Evolutionary conservation across 2,329 filamentous ascomycete genomes (phyloP).

Genomic region (Alternaria alternata): DNA sequence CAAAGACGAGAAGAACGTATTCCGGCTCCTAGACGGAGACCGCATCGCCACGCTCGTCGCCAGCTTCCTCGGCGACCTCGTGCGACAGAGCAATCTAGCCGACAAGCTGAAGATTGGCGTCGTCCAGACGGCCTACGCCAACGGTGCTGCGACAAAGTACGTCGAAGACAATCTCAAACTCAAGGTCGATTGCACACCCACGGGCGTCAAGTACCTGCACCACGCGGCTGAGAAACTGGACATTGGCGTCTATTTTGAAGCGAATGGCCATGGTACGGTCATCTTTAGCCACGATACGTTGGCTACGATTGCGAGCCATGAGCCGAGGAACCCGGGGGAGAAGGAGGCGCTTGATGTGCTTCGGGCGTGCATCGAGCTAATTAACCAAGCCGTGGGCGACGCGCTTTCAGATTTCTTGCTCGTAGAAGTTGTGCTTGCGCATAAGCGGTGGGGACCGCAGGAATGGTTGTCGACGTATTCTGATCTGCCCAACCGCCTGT

Average conservation of each 20-base stretch:
- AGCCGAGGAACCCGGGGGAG: slow-evolving; percentile 90
- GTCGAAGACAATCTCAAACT: slow-evolving; percentile 87
- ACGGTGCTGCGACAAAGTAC: slow-evolving; percentile 92
- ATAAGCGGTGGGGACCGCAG: slow-evolving; percentile 88
- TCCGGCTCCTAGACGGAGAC: slow-evolving; percentile 94
- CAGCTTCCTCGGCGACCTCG: slow-evolving; percentile 89
- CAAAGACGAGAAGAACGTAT: slow-evolving; percentile 79
- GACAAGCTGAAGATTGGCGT: slow-evolving; percentile 89
- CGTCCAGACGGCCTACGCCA: slow-evolving; percentile 97
- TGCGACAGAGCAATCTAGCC: slow-evolving; percentile 71
- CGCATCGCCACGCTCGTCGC: slow-evolving; percentile 94
- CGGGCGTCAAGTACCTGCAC: slow-evolving; percentile 96
- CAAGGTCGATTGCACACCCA: slow-evolving; percentile 90
- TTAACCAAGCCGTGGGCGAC: slow-evolving; percentile 98
- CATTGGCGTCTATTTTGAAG: slow-evolving; percentile 97
- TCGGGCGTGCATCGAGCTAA: slow-evolving; percentile 82
- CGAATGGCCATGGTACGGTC: slow-evolving; percentile 96
- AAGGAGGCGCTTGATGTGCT: slow-evolving; percentile 88
- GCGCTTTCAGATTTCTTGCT: slow-evolving; percentile 95
- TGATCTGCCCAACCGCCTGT: slow-evolving; percentile 93
- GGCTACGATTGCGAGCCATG: slow-evolving; percentile 76
- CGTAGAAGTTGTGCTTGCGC: slow-evolving; percentile 93
- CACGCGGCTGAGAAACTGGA: slow-evolving; percentile 96
- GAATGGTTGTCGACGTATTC: slow-evolving; percentile 95
- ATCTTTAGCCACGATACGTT: slow-evolving; percentile 89